A percentile compares a stretch with the other conserved stretches of the same genome.
Conservation (phyloP, 192 early-diverging fungal species). For the Coemansia sp. region DNA sequence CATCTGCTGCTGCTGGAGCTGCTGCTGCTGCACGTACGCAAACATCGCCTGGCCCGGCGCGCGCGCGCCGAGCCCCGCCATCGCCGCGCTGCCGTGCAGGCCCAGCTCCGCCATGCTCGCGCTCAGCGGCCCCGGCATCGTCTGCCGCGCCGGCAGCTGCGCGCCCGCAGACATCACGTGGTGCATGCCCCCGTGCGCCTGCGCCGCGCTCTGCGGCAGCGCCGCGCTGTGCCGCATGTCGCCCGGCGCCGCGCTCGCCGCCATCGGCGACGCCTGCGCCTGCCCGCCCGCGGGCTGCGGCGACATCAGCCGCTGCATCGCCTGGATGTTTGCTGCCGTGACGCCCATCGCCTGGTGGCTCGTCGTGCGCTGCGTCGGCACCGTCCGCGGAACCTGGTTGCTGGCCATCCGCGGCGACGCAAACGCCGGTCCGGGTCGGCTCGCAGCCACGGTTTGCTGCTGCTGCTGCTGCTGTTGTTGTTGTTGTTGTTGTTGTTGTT, state of each 20-base stretch:
- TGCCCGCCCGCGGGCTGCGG: conserved; percentile 16
- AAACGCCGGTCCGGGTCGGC: conserved; percentile 9
- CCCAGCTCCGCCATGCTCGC: conserved; percentile 20
- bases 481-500: background rate
- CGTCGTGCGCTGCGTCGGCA: conserved; percentile 27
- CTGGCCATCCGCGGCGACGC: conserved; percentile 21
- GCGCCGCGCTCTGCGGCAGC: background rate
- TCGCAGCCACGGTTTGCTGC: conserved; percentile 2
- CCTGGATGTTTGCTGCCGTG: conserved; percentile 11
- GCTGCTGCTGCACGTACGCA: conserved; percentile 21
- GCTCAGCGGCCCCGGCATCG: conserved; percentile 8
- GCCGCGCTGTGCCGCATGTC: background rate
- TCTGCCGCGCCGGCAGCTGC: conserved; percentile 6
- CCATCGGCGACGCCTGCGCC: conserved; percentile 24
- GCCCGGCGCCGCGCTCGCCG: conserved; percentile 4
- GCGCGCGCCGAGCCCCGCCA: conserved; percentile 5
- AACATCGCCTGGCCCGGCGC: conserved; percentile 12
- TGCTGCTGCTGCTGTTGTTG: background rate
- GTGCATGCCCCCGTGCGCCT: conserved; percentile 1
- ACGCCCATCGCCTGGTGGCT: conserved; percentile 7
- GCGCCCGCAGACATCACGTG: background rate
- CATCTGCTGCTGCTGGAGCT: conserved; percentile 7
- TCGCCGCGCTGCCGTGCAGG: conserved; percentile 1
- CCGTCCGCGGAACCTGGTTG: conserved; percentile 17
- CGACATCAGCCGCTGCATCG: conserved; percentile 33